phyloP scores from a whole-genome alignment of 768 basidiomycete genomes.

The Tephrocybe sp. region DNA sequence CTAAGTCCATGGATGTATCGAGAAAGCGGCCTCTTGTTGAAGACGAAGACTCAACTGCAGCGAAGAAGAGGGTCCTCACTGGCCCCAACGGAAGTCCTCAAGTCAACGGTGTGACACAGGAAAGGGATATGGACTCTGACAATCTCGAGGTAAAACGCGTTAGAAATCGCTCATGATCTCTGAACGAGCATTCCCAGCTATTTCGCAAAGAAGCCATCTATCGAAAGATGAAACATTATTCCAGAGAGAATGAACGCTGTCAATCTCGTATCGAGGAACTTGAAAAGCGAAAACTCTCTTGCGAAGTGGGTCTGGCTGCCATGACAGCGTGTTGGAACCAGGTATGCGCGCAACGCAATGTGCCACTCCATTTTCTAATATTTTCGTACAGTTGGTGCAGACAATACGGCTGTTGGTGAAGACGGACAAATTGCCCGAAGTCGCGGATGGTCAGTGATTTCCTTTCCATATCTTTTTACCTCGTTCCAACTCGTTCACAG shows the following conservation, averaged over 20 bases:
- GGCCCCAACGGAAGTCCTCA: conserved; percentile 50
- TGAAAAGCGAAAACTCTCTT: conserved; percentile 61
- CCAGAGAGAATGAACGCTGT: conserved; percentile 68
- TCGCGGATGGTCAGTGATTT: conserved; percentile 36
- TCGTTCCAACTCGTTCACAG: conserved; percentile 23
- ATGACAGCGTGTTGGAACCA: conserved; percentile 81
- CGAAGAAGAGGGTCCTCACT: conserved; percentile 58
- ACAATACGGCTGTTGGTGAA: conserved; percentile 59
- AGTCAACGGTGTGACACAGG: conserved; percentile 45
- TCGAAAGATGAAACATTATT: conserved; percentile 80
- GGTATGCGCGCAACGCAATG: conserved; percentile 35
- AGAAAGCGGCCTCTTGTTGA: conserved; percentile 58
- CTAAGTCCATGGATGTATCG: conserved; percentile 43
- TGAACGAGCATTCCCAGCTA: conserved; percentile 41
- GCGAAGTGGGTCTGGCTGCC: conserved; percentile 69
- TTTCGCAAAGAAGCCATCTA: conserved; percentile 87
- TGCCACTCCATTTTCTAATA: conserved; percentile 3
- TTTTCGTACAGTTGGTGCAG: conserved; percentile 51
- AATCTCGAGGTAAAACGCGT: conserved; percentile 58
- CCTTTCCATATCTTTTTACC: conserved; percentile 29
- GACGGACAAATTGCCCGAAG: conserved; percentile 45
- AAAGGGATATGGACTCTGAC: conserved; percentile 49
- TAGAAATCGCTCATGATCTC: conserved; percentile 13
- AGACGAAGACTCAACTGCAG: conserved; percentile 42
- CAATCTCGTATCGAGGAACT: conserved; percentile 59